Percentiles rank a stretch among this genome's conserved stretches.
phyloP scores from a whole-genome alignment of 257 asterid genomes.

The Solanum sparsipilum region DNA sequence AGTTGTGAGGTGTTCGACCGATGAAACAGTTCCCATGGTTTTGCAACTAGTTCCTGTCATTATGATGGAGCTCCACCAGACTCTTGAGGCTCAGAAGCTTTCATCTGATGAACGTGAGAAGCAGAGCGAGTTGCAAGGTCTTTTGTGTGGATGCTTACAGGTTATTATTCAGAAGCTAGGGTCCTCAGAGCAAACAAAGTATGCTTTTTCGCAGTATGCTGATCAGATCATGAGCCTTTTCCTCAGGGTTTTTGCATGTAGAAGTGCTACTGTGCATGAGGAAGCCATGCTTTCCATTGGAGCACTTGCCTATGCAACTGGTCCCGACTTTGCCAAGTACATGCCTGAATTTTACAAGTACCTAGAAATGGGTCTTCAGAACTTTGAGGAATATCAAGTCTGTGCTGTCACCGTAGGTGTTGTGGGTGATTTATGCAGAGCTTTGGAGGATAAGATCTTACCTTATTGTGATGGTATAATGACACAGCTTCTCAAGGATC shows the following conservation, averaged over 20 bases:
- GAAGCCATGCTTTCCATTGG: not conserved
- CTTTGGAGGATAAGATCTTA: not conserved
- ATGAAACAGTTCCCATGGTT: not conserved
- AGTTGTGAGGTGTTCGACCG: not conserved
- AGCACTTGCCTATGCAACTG: not conserved
- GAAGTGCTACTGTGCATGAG: not conserved
- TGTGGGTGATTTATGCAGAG: not conserved
- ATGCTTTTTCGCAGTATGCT: not conserved
- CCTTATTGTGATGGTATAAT: not conserved
- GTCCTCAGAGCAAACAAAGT: not conserved
- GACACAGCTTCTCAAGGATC: not conserved
- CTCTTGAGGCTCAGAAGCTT: not conserved
- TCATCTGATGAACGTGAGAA: not conserved
- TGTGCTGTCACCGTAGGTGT: not conserved
- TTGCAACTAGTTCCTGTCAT: not conserved
- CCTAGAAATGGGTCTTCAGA: not conserved
- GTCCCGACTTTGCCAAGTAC: not conserved
- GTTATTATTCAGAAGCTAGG: not conserved
- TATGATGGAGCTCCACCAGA: not conserved
- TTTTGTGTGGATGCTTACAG: not conserved
- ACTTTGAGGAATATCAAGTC: not conserved
- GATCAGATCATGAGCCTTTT: not conserved
- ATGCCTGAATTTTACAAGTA: not conserved
- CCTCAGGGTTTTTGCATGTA: not conserved
- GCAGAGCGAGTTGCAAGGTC: not conserved